phyloP scores from a whole-genome alignment of 495 filamentous ascomycete genomes.

The Xanthoparmelia taractica region DNA sequence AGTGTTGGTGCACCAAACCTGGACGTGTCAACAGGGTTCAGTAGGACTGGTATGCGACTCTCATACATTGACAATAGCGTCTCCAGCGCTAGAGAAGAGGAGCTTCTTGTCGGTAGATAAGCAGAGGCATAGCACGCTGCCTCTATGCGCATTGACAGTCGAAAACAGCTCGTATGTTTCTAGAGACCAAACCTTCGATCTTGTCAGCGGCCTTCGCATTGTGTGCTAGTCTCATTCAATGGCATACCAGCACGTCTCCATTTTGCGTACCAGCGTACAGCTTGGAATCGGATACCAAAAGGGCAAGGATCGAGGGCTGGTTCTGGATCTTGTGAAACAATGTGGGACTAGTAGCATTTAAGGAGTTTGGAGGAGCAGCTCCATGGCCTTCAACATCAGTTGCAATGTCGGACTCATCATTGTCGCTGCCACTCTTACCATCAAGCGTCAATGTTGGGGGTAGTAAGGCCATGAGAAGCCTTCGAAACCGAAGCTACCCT shows the following conservation, averaged over 20 bases:
- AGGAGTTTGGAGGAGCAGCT: background rate
- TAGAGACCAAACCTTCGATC: conserved; percentile 70
- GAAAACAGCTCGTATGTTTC: conserved; percentile 71
- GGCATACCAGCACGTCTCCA: conserved; percentile 72
- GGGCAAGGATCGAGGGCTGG: conserved; percentile 61
- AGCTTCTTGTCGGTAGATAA: conserved; percentile 64
- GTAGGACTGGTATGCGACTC: background rate
- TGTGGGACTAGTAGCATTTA: conserved; percentile 34
- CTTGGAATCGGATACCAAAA: conserved; percentile 53
- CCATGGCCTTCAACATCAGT: conserved; percentile 1
- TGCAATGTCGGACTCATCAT: conserved; percentile 6
- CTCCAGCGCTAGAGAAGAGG: conserved; percentile 88
- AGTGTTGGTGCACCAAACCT: conserved; percentile 60
- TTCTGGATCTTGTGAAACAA: conserved; percentile 63
- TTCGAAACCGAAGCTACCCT: background rate
- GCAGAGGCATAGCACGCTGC: conserved; percentile 79
- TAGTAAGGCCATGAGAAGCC: conserved; percentile 14
- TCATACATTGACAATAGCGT: conserved; percentile 86
- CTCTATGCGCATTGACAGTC: conserved; percentile 75
- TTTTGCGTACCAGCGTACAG: conserved; percentile 88
- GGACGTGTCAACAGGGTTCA: conserved; percentile 20
- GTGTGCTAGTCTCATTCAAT: background rate
- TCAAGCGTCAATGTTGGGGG: conserved; percentile 2
- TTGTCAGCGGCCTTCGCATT: conserved; percentile 15
- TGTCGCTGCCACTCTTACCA: conserved; percentile 7